Evolutionary conservation across 495 filamentous ascomycete genomes (phyloP).

Genomic region (Letharia columbiana): DNA sequence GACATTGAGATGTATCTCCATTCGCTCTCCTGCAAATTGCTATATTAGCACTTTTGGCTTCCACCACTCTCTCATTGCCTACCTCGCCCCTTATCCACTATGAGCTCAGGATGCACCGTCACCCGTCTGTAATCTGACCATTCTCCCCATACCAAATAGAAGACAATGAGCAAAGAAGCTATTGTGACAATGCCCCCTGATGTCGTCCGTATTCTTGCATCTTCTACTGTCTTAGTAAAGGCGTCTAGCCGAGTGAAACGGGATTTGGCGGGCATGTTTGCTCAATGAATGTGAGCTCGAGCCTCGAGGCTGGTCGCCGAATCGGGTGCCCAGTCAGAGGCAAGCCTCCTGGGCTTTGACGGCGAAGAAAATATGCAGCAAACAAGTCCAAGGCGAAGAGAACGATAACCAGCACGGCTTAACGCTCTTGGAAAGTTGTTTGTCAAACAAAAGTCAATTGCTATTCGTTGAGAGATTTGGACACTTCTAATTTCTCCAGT

Average conservation of each 20-base stretch:
- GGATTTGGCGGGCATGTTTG: conserved; percentile 50
- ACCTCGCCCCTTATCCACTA: conserved; percentile 96
- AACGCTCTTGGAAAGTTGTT: no score
- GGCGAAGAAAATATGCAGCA: neutral
- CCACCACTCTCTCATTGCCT: conserved; percentile 22
- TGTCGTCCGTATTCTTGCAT: conserved; percentile 95
- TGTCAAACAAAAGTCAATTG: neutral
- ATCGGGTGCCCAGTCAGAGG: conserved; percentile 17
- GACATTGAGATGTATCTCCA: conserved; percentile 98
- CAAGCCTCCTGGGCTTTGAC: conserved; percentile 29
- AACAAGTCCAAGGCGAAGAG: neutral
- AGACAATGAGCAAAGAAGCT: conserved; percentile 71
- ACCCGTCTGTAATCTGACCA: conserved; percentile 88
- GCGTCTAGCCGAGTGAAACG: conserved; percentile 94
- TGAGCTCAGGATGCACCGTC: conserved; percentile 79
- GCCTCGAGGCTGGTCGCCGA: conserved; percentile 10
- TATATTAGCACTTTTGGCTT: conserved; percentile 3
- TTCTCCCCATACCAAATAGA: conserved; percentile 89
- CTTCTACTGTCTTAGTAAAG: conserved; percentile 97
- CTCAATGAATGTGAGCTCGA: conserved; percentile 25
- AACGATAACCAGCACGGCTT: neutral
- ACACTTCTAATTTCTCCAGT: conserved; percentile 4
- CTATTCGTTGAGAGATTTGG: conserved; percentile 3
- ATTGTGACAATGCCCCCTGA: conserved; percentile 94
- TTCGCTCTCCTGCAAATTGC: conserved; percentile 66